Conservation (phyloP, 352 stramenopile genomes). For the Pythium diclinum region DNA sequence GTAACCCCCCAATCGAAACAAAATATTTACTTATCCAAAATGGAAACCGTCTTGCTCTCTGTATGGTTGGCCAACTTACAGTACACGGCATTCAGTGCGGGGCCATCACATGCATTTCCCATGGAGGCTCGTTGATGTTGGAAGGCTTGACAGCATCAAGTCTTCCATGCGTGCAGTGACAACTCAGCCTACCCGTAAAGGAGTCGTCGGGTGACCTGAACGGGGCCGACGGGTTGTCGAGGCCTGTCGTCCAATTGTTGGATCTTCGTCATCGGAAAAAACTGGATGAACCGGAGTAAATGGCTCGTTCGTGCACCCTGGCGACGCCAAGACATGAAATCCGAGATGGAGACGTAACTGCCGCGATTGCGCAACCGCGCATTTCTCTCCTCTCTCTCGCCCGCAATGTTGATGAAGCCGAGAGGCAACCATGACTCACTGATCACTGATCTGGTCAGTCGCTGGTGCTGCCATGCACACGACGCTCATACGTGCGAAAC, state of each 20-base stretch:
- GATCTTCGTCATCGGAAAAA: background rate
- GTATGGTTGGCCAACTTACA: too few species aligned
- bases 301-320: constrained; percentile 17
- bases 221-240: background rate
- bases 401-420: background rate
- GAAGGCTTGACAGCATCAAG: too few species aligned
- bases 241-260: background rate
- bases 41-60: background rate
- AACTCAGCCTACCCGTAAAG: constrained; percentile 6
- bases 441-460: background rate
- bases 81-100: too few species aligned
- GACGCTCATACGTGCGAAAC: constrained; percentile 1
- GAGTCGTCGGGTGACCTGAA: background rate
- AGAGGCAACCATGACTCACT: background rate
- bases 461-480: background rate
- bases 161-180: background rate
- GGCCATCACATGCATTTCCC: too few species aligned
- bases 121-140: too few species aligned
- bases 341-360: constrained; percentile 1
- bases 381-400: background rate
- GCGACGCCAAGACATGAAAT: constrained; percentile 4
- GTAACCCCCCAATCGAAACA: constrained; percentile 12
- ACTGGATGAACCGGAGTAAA: background rate
- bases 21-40: constrained; percentile 2
- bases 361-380: constrained; percentile 7